Evolutionary conservation across 257 asterid species (phyloP), one percentile per base, ranked within the genome.

Genomic region (Anisodus tanguticus): DNA sequence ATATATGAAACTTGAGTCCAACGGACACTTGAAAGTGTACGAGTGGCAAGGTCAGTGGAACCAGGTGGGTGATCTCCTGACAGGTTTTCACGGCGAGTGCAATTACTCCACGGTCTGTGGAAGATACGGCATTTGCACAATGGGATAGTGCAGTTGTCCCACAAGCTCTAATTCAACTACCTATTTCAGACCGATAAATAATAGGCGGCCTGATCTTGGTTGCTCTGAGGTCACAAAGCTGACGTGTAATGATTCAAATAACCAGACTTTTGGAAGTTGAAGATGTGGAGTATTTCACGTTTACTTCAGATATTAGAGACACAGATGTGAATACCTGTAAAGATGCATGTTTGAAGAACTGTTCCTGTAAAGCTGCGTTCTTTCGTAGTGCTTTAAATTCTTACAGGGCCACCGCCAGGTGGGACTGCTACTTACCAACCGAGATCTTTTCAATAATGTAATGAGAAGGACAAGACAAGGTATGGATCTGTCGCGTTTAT

Each of bases 1-100:
- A 55, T 63, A 76, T 26, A 82, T 85, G 83, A 85, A 82, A 19
- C 67, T 87, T 0, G 85, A 69, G 77, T 59, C 76, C 19, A 74
- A 87, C 13, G 88, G 90, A 74, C 90, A 85, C 76, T 43, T 87
- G 55, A 83, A 67, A 82, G 54, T 83, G 35, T 87, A 82, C 6
- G 68, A 67, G 39, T 85, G 84, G 87, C 3, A 6, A 76, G 47
- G 2, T 83, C 78, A 41, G 12, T 83, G 85, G 85, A 2, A 17
- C 1, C 74, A 11, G 55, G 51, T 17, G 39, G 72, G 15, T 26
- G 87, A 85, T 71, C 57, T 81, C 62, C 35, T 86, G 39, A 12
- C 63, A 45, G 43, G 43, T 9, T 41, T 45, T 16, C 4, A 45
- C 31, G 84, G 67, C 4, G 57, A 2, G 37, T 82, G 85, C 39